Percentiles rank a stretch among this genome's conserved stretches.
Conservation (phyloP, 768 basidiomycete species). For the Amanita pseudoporphyria region DNA sequence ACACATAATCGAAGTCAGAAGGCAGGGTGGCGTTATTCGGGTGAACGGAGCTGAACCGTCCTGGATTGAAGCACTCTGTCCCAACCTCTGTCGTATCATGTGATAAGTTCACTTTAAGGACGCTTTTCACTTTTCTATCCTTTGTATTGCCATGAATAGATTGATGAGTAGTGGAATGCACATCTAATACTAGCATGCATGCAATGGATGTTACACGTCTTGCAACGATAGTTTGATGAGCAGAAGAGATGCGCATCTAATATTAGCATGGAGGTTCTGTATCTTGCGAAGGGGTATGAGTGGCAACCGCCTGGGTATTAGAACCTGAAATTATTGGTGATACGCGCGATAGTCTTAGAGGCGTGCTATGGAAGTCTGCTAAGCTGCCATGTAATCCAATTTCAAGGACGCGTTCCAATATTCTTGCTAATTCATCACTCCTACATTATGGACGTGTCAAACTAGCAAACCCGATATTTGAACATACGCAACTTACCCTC, state of each 20-base stretch:
- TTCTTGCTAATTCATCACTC: conserved; percentile 55
- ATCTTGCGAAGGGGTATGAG: background rate
- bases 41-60: background rate
- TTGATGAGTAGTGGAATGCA: too few relatives aligned
- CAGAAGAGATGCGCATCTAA: background rate
- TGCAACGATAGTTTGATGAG: background rate
- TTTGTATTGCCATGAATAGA: too few relatives aligned
- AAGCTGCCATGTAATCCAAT: conserved; percentile 55
- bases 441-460: conserved; percentile 21
- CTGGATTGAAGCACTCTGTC: conserved; percentile 3
- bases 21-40: conserved; percentile 20
- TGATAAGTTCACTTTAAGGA: background rate
- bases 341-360: conserved; percentile 38
- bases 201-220: too few relatives aligned
- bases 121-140: background rate
- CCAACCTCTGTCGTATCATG: conserved; percentile 3
- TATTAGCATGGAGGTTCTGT: background rate
- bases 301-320: background rate
- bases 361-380: conserved; percentile 55
- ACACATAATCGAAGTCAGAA: conserved; percentile 24
- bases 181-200: too few relatives aligned
- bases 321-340: conserved; percentile 18
- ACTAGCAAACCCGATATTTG: background rate
- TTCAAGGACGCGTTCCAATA: conserved; percentile 60
- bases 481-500: conserved; percentile 27